These are phyloP conservation scores for Singerocomus rubriflavus DNA, from an alignment of 1,284 basidiomycete species.

Conservation along the genomic window DNA sequence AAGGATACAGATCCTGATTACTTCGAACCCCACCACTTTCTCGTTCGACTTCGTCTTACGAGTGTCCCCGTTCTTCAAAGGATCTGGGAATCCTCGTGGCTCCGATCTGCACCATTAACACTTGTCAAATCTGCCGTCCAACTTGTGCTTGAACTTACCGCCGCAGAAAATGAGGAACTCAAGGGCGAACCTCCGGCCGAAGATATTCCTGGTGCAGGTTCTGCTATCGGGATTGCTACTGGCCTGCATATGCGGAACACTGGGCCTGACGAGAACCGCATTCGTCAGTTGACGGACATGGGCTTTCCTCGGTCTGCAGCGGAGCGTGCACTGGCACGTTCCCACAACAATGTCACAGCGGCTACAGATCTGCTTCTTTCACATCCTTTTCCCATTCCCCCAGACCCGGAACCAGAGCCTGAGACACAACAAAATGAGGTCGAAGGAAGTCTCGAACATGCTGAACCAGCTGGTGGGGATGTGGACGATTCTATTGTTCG, in stretches of 20 bases:
- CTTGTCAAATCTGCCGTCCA: slow-evolving; percentile 76
- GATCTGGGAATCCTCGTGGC: slow-evolving; percentile 86
- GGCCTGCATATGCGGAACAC: slow-evolving; percentile 42
- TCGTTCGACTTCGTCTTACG: slow-evolving; percentile 76
- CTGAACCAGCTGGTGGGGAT: slow-evolving; percentile 28
- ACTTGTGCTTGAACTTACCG: slow-evolving; percentile 78
- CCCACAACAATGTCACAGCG: slow-evolving; percentile 85
- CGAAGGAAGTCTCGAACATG: slow-evolving; percentile 27
- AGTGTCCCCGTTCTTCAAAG: slow-evolving; percentile 66
- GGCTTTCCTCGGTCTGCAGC: slow-evolving; percentile 89
- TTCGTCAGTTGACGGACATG: slow-evolving; percentile 91
- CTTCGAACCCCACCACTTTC: slow-evolving; percentile 84
- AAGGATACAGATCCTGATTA: slow-evolving; percentile 70
- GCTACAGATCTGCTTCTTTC: slow-evolving; percentile 88
- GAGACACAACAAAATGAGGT: slow-evolving; percentile 37
- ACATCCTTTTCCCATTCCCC: slow-evolving; percentile 76
- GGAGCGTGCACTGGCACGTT: slow-evolving; percentile 78
- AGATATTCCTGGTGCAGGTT: slow-evolving; percentile 23
- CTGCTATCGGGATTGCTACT: slow-evolving; percentile 32
- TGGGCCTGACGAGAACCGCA: slow-evolving; percentile 71
- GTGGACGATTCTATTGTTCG: slow-evolving; percentile 23
- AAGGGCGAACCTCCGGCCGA: slow-evolving; percentile 38
- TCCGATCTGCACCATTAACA: slow-evolving; percentile 68
- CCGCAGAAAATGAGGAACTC: slow-evolving; percentile 76
- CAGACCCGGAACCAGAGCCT: slow-evolving; percentile 47